phyloP scores from a whole-genome alignment of 2,329 filamentous ascomycete genomes.

The Colletotrichum musicola region DNA sequence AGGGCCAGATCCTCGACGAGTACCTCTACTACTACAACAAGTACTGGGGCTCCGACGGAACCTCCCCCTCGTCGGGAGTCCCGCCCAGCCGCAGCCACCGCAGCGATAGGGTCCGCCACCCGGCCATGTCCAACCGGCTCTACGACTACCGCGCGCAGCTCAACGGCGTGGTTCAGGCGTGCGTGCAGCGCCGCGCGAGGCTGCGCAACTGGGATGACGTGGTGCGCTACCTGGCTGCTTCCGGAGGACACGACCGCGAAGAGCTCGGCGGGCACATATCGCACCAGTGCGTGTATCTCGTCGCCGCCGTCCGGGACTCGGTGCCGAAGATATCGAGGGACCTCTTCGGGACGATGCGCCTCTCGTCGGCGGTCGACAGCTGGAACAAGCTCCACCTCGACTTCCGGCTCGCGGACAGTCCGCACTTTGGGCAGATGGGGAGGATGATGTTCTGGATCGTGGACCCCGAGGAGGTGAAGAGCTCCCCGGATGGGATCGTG shows the following conservation, averaged over 20 bases:
- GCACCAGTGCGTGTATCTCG: background rate
- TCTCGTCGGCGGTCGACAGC: background rate
- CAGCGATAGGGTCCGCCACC: too few relatives aligned
- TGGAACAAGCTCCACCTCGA: background rate
- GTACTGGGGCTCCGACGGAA: background rate
- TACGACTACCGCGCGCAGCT: background rate
- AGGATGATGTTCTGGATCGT: constrained; percentile 6
- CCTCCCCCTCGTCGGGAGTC: too few relatives aligned
- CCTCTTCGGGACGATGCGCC: background rate
- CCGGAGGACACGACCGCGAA: background rate
- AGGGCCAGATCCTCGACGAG: constrained; percentile 1
- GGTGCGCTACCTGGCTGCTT: background rate
- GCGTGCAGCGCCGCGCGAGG: background rate
- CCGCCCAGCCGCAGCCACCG: too few relatives aligned
- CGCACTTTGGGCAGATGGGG: background rate
- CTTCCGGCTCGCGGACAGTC: background rate
- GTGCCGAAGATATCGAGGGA: background rate
- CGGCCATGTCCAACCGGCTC: background rate
- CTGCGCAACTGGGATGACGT: background rate
- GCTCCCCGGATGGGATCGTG: background rate
- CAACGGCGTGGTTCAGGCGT: background rate
- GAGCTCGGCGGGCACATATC: background rate
- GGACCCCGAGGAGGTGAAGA: background rate
- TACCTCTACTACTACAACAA: constrained; percentile 2
- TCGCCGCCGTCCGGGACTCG: background rate